Base-by-base conservation (phyloP, 2,329 filamentous ascomycete species). In the Cryphonectria nitschkei region DNA sequence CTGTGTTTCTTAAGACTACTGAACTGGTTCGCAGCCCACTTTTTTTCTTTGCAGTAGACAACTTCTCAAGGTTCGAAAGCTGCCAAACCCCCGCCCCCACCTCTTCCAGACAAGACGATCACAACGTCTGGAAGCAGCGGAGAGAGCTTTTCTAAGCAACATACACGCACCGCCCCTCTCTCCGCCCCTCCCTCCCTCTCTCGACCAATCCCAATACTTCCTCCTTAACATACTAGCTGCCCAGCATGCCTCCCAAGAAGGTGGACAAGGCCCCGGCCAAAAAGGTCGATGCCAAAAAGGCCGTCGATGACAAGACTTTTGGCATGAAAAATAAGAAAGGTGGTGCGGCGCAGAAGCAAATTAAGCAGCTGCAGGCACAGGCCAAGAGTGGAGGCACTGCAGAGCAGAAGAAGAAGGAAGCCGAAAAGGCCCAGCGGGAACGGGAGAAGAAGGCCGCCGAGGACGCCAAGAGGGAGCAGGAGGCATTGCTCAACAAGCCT, bases 311-410 rank as follows among this genome's bases (percentile, higher is more conserved):
- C 86, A 96, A 95, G 85, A 97, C 96, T 65, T 99, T 99, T 87
- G 96, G 96, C 77, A 98, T 99, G 96, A 99, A 99, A 85, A 99
- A 99, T 80, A 99, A 99, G 86, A 99, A 98, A 87, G 96, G 96
- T 76, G 92, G 90, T 70, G 91, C 89, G 67, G 95, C 94, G 69
- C 93, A 98, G 84, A 97, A 91, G 82, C 90, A 95, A 76, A 98
- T 99, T 79, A 91, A 93, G 71, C 93, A 94, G 77, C 89, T 99
- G 80, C 84, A 90, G 75, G 88, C 90, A 63, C 92, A 94, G 77
- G 88, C 90, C 67, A 90, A 92, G 75, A 87, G 88, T 70, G 90
- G 92, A 76, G 93, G 94, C 73, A 92, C 87, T n/a, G 89, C 93
- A 32, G 95, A 98, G 70, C 92, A 96, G 81, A 98, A 98, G 86